Base-by-base conservation (phyloP, 164 flowering plant species). In the Umbellularia californica region DNA sequence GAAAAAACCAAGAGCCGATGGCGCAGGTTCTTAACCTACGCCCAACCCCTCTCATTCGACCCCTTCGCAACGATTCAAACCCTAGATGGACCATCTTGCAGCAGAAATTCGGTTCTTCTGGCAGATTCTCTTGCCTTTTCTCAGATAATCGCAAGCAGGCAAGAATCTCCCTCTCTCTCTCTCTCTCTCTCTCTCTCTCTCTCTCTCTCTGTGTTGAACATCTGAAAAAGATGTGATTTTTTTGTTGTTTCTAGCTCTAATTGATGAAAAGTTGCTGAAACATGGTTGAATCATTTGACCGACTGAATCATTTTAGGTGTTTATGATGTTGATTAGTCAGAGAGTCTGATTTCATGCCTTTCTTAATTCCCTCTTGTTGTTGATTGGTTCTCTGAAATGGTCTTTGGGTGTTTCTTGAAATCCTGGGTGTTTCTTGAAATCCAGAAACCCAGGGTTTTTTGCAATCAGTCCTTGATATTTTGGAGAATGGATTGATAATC, bases 101-200 rank as follows among this genome's bases (percentile, higher is more conserved):
- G 11, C 69, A 19, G 5, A 14, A 30, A 28, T 15, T 30, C n/a
- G 5, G 20, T 17, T 25, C 47, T 9, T 17, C 41, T 13, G 20
- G 69, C 69, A 67, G 69, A 67, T 67, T 67, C 47, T 30, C 47
- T 35, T 67, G 69, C 47, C 47, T 67, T 67, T 67, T 67, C 69
- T 19, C 69, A 4, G 69, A 67, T 20, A 67, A 67, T 30, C 41
- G 47, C 50, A 28, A 35, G 47, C 41, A 67, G 69, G 67, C 67
- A 64, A 64, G 67, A 20, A 22, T 23, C 28, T 25, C 14, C 25
- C 28, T 64, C 67, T 64, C 17, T 64, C 67, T 23, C 14, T 64
- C 33, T 64, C 3, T 64, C 28, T 25, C 14, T 64, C 33, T 23
- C 28, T 25, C 14, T 13, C 28, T 64, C 67, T 64, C 17, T 64